A percentile compares a stretch with the other conserved stretches of the same genome.
phyloP scores from a whole-genome alignment of 495 filamentous ascomycete genomes.

The Neurospora pannonica region DNA sequence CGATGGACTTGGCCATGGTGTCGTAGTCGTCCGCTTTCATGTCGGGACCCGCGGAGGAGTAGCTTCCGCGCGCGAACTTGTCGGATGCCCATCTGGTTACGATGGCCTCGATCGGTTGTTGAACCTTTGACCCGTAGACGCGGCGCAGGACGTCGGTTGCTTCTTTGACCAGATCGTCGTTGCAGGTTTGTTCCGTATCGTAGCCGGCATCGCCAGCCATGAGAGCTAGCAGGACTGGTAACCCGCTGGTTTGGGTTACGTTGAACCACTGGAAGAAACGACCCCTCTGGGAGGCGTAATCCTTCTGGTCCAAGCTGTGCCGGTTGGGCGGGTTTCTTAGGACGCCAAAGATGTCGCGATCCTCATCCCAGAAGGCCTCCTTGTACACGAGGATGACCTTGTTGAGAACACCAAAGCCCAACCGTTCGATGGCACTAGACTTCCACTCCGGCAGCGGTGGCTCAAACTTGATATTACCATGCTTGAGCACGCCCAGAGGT shows the following conservation, averaged over 20 bases:
- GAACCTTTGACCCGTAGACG: conserved; percentile 48
- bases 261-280: conserved; percentile 98
- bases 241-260: conserved; percentile 74
- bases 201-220: conserved; percentile 96
- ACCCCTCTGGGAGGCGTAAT: conserved; percentile 50
- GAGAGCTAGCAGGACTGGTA: conserved; percentile 78
- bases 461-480: conserved; percentile 61
- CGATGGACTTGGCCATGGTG: conserved; percentile 73
- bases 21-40: conserved; percentile 87
- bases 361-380: conserved; percentile 84
- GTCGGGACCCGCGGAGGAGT: conserved; percentile 79
- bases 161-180: conserved; percentile 66
- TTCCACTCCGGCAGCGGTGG: conserved; percentile 86
- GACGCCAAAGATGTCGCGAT: conserved; percentile 88
- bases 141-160: conserved; percentile 62
- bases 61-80: conserved; percentile 79
- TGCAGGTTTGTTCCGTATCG: conserved; percentile 65
- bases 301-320: conserved; percentile 42
- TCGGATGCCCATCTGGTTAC: conserved; percentile 92
- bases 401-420: conserved; percentile 92
- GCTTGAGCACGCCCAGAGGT: conserved; percentile 83
- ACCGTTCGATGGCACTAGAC: conserved; percentile 63
- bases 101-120: conserved; percentile 74
- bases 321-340: conserved; percentile 56
- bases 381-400: conserved; percentile 91